Evolutionary conservation across 2,329 filamentous ascomycete species (phyloP).

Genomic region (Colletotrichum sp.): DNA sequence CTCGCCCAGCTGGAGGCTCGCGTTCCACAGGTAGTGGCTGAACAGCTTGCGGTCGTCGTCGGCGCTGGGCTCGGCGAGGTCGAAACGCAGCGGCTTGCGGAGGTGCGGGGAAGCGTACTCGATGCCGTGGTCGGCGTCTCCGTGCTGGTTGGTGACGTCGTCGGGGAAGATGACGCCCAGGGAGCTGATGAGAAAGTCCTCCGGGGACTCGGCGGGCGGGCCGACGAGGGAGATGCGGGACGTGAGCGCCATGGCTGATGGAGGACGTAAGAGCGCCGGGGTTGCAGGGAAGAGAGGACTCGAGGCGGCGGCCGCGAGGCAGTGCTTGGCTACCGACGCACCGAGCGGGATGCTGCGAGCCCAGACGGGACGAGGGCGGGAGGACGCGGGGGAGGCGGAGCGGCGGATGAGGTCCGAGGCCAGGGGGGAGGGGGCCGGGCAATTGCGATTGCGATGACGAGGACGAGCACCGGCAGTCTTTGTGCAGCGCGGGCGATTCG

Average conservation of each 20-base stretch:
- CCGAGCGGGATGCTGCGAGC: neutral
- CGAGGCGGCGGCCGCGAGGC: neutral
- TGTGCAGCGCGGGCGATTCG: neutral
- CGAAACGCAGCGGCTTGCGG: slow-evolving; percentile 47
- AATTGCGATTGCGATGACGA: neutral
- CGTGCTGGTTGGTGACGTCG: slow-evolving; percentile 70
- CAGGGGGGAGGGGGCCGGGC: neutral
- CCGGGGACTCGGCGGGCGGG: slow-evolving; percentile 45
- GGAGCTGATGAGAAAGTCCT: slow-evolving; percentile 64
- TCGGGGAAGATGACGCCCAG: slow-evolving; percentile 72
- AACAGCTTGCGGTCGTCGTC: slow-evolving; percentile 66
- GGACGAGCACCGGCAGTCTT: neutral
- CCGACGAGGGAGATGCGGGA: slow-evolving; percentile 47
- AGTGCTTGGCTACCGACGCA: neutral
- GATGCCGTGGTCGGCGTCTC: slow-evolving; percentile 63
- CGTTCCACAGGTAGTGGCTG: slow-evolving; percentile 78
- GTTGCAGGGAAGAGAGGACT: neutral
- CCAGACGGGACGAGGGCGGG: neutral
- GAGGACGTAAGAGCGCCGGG: neutral
- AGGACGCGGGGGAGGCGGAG: neutral
- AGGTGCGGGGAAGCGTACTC: slow-evolving; percentile 62
- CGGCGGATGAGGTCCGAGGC: neutral
- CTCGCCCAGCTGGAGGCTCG: slow-evolving; percentile 60
- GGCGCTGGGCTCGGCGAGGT: slow-evolving; percentile 50
- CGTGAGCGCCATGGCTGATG: slow-evolving; percentile 46